phyloP scores from a whole-genome alignment of 108 stramenopile genomes.

The Nitzschia inconspicua region DNA sequence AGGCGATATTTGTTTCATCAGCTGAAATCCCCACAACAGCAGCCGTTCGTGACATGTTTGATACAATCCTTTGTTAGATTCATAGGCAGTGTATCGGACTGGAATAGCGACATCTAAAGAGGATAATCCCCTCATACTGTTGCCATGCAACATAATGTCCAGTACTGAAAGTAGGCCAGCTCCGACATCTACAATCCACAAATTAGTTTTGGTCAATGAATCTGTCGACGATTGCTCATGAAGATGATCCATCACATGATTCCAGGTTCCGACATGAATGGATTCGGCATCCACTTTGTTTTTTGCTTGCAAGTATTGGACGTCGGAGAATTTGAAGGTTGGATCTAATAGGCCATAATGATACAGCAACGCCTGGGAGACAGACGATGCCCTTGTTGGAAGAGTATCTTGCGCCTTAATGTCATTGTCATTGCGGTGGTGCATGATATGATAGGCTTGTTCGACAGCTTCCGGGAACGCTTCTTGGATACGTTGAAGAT shows the following conservation, averaged over 20 bases:
- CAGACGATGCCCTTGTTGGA: background rate
- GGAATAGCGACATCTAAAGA: constrained; percentile 13
- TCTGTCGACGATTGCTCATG: background rate
- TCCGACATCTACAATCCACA: constrained; percentile 69
- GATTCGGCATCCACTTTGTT: constrained; percentile 72
- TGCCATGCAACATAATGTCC: constrained; percentile 49
- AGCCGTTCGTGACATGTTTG: constrained; percentile 41
- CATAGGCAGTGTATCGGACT: constrained; percentile 74
- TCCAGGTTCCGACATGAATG: constrained; percentile 58
- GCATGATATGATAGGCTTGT: constrained; percentile 41
- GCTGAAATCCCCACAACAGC: constrained; percentile 51
- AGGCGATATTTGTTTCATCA: constrained; percentile 11
- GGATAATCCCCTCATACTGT: constrained; percentile 28
- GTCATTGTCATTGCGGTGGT: constrained; percentile 3
- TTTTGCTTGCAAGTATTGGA: constrained; percentile 69
- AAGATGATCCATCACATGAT: constrained; percentile 33
- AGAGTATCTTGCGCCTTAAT: background rate
- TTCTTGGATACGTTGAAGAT: constrained; percentile 31
- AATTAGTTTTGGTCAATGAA: background rate
- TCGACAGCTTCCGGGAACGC: constrained; percentile 13
- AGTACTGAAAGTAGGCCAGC: constrained; percentile 78
- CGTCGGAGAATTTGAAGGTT: constrained; percentile 49
- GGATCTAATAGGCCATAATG: constrained; percentile 49
- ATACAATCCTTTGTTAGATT: constrained; percentile 59
- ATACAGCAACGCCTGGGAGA: constrained; percentile 41